Evolutionary conservation across 179 eudicot genomes (phyloP).

Genomic region (Heliamphora ciliata): DNA sequence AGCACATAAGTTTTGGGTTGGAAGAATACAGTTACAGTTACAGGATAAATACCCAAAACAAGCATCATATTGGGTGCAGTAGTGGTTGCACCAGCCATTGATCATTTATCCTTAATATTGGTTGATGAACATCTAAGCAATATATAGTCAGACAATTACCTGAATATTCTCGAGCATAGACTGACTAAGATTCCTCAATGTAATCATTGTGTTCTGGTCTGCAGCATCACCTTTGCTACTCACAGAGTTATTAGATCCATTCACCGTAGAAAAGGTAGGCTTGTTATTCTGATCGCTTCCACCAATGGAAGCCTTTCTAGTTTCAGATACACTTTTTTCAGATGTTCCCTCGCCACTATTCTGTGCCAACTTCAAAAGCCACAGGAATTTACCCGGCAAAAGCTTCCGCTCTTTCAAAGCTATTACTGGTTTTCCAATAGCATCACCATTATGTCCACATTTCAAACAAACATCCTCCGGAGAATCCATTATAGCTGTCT

Average conservation of each 20-base stretch:
- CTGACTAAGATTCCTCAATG: constrained; percentile 71
- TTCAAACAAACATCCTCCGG: constrained; percentile 22
- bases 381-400: constrained; percentile 58
- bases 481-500: background rate
- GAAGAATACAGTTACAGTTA: background rate
- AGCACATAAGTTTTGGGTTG: background rate
- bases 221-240: constrained; percentile 43
- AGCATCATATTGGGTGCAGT: too few species aligned
- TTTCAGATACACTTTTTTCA: constrained; percentile 37
- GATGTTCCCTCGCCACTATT: constrained; percentile 49
- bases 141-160: constrained; percentile 38
- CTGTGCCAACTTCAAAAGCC: constrained; percentile 74
- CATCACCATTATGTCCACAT: constrained; percentile 26
- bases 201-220: constrained; percentile 54
- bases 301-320: constrained; percentile 27
- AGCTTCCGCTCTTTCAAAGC: constrained; percentile 41
- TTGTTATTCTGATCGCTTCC: constrained; percentile 25
- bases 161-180: constrained; percentile 90
- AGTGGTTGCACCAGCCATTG: background rate
- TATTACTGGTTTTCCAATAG: constrained; percentile 20
- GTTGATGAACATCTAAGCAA: background rate
- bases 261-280: constrained; percentile 23
- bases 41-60: too few species aligned
- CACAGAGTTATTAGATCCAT: constrained; percentile 22
- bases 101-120: background rate